Evolutionary conservation across 371 early-diverging fungal genomes (phyloP), one percentile per base, ranked within the genome.

Genomic region (Capniomyces stellatus): DNA sequence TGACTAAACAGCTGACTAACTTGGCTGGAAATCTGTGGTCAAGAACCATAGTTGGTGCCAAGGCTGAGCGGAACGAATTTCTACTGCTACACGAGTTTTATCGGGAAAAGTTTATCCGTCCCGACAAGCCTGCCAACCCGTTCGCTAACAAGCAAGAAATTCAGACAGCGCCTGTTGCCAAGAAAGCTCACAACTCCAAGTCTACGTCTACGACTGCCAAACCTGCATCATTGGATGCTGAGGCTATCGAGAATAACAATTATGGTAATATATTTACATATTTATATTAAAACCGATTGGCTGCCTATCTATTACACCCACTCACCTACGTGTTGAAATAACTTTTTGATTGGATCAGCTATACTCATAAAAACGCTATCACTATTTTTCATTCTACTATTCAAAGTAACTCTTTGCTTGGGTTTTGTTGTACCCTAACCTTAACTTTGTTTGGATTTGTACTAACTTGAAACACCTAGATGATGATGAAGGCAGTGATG

Each of bases 61-160:
- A 98, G 35, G 92, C 98, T 10, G 99, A 98, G 58, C 78, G 99
- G 47, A 99, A 98, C 63, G 99, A 99, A 68, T 96, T 79, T 56
- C 77, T 98, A 10, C 67, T 99, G 25, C 69, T 99, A 27, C 99
- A 99, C 63, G 96, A 97, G 66, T 96, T 99, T 66, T 89, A 89
- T 57, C 75, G 78, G 23, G 71, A 74, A 52, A 91, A 92, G 59
- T 94, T 76, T 55, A 83, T 98, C 35, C 84, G 86, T 46, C 97
- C 98, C 0, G 96, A 97, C 64, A 87, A 86, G 55, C 40, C 56
- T 39, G 53, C 61, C 25, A 53, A 53, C 49, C 29, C 18, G 13
- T 23, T 29, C n/a, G 43, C 21, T 15, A 29, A 51, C 2, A 44
- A 39, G 27, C 25, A 13, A 13, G n/a, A n/a, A n/a, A n/a, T n/a